Evolutionary conservation across 2,329 filamentous ascomycete species (phyloP).

Genomic region (Xylariales sp.): DNA sequence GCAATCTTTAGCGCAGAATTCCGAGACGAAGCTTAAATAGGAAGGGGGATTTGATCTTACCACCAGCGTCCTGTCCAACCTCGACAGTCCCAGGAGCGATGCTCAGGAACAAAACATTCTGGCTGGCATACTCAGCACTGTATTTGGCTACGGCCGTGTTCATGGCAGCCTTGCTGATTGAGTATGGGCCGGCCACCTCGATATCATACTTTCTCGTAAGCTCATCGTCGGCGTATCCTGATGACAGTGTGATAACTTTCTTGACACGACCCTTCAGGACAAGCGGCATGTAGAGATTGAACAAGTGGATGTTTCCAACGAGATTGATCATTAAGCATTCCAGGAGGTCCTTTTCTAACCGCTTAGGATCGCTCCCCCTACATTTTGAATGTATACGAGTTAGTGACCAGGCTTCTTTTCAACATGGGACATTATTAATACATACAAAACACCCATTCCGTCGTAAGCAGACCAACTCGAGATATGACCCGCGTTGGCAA

Average conservation of each 20-base stretch:
- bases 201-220: slow-evolving; percentile 17
- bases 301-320: slow-evolving; percentile 44
- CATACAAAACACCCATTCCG: slow-evolving; percentile 32
- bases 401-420: not conserved
- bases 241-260: slow-evolving; percentile 47
- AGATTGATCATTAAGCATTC: slow-evolving; percentile 35
- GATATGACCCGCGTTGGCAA: slow-evolving; percentile 43
- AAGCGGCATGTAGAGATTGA: slow-evolving; percentile 47
- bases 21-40: too few relatives aligned
- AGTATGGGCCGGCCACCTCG: slow-evolving; percentile 39
- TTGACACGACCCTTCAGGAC: slow-evolving; percentile 44
- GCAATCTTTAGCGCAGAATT: too few relatives aligned
- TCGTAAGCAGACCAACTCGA: slow-evolving; percentile 22
- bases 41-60: too few relatives aligned
- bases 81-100: slow-evolving; percentile 40
- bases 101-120: slow-evolving; percentile 39
- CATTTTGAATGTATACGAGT: not conserved
- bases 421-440: not conserved
- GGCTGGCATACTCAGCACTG: slow-evolving; percentile 32
- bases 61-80: not conserved
- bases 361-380: slow-evolving; percentile 6
- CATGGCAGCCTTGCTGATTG: slow-evolving; percentile 27
- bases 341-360: slow-evolving; percentile 8
- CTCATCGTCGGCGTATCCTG: slow-evolving; percentile 37
- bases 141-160: slow-evolving; percentile 29